Conservation (phyloP, 306 rosid genomes). For the Ochetophila trinervis region DNA sequence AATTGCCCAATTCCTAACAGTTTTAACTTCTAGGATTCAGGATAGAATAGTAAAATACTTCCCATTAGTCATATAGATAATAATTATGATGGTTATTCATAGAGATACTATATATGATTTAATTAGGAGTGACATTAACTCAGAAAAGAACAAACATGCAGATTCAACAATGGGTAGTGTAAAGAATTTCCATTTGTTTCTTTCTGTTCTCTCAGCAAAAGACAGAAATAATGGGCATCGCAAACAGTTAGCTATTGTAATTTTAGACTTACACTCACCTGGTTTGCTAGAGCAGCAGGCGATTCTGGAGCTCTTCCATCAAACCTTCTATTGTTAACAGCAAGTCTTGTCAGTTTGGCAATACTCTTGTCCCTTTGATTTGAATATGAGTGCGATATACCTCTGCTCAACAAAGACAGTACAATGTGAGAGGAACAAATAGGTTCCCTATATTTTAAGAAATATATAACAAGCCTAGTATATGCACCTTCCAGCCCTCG, state of each 20-base stretch:
- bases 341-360: slow-evolving; percentile 74
- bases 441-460: neutral
- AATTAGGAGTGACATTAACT: too few species aligned
- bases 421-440: slow-evolving; percentile 12
- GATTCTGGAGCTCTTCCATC: slow-evolving; percentile 73
- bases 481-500: neutral
- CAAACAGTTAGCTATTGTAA: neutral
- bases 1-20: too few species aligned
- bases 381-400: slow-evolving; percentile 67
- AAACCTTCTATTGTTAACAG: slow-evolving; percentile 64
- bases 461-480: neutral
- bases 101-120: too few species aligned
- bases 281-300: slow-evolving; percentile 66
- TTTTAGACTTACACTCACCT: slow-evolving; percentile 44
- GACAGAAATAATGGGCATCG: too few species aligned
- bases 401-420: slow-evolving; percentile 33
- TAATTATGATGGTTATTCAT: too few species aligned
- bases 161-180: too few species aligned
- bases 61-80: too few species aligned
- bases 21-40: too few species aligned
- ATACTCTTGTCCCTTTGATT: slow-evolving; percentile 67
- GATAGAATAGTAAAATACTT: too few species aligned
- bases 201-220: neutral
- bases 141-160: too few species aligned
- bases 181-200: neutral